These are phyloP conservation scores for Cutaneotrichosporon dermatis DNA, from an alignment of 1,284 basidiomycete species.

Conservation along the genomic window DNA sequence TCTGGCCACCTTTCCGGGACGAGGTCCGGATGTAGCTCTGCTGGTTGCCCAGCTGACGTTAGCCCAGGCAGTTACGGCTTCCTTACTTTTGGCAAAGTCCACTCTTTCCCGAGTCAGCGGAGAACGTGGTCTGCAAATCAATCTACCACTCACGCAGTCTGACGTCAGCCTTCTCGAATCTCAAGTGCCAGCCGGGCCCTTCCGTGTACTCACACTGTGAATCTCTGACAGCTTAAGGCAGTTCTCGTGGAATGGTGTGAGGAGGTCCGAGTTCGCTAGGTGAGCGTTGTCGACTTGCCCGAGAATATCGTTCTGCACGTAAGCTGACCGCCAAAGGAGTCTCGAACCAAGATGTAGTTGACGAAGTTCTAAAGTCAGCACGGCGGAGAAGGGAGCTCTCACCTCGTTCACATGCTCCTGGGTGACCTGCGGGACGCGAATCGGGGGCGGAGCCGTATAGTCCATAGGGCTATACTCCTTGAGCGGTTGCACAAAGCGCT, in stretches of 20 bases:
- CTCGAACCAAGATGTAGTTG: slow-evolving; percentile 43
- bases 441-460: slow-evolving; percentile 40
- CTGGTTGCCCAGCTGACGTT: slow-evolving; percentile 39
- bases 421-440: slow-evolving; percentile 34
- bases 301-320: slow-evolving; percentile 46
- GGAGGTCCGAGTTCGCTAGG: slow-evolving; percentile 38
- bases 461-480: slow-evolving; percentile 37
- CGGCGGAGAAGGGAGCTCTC: not conserved
- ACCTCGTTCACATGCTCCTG: slow-evolving; percentile 46
- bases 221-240: slow-evolving; percentile 35
- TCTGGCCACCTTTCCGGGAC: slow-evolving; percentile 43
- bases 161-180: too few relatives aligned
- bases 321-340: too few relatives aligned
- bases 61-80: not conserved
- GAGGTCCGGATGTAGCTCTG: slow-evolving; percentile 26
- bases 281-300: slow-evolving; percentile 47
- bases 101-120: too few relatives aligned
- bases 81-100: slow-evolving; percentile 49
- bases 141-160: slow-evolving; percentile 32
- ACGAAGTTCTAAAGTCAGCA: slow-evolving; percentile 40
- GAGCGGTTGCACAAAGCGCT: slow-evolving; percentile 36
- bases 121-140: slow-evolving; percentile 3
- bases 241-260: slow-evolving; percentile 9
- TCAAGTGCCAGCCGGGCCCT: too few relatives aligned
- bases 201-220: slow-evolving; percentile 42